phyloP scores from a whole-genome alignment of 2,329 filamentous ascomycete genomes.

The Sporothrix globosa region DNA sequence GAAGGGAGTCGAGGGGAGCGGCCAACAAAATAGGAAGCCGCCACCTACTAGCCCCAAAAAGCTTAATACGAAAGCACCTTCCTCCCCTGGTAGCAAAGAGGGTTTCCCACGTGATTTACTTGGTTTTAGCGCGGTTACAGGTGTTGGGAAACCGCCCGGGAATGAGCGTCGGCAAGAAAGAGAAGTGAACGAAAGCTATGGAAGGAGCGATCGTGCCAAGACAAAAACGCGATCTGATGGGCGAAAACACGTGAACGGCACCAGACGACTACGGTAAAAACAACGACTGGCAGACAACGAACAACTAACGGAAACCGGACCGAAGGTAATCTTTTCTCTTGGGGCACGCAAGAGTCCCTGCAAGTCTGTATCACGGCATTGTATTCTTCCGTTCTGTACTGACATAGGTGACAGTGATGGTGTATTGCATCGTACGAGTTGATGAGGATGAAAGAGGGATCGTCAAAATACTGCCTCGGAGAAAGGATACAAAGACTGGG shows the following conservation, averaged over 20 bases:
- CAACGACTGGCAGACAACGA: background rate
- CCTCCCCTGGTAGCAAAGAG: background rate
- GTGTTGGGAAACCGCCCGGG: background rate
- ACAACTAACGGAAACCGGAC: constrained; percentile 9
- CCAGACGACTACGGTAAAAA: background rate
- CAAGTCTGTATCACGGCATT: background rate
- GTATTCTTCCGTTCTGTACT: background rate
- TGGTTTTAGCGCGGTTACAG: background rate
- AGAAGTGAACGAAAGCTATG: background rate
- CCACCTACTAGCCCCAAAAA: background rate
- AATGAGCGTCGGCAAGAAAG: background rate
- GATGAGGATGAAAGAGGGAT: constrained; percentile 1
- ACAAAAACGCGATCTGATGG: background rate
- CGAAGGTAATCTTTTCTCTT: background rate
- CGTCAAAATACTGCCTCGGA: background rate
- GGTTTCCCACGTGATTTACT: constrained; percentile 16
- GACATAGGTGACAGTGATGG: background rate
- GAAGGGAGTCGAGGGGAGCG: background rate
- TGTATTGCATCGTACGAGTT: background rate
- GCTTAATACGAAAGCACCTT: background rate
- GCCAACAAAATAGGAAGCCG: background rate
- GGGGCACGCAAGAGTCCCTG: background rate
- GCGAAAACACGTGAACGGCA: background rate
- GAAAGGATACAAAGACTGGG: background rate
- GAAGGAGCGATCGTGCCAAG: constrained; percentile 3